Base-by-base conservation (phyloP, 345 rosid genomes). In the Gossypium australe region DNA sequence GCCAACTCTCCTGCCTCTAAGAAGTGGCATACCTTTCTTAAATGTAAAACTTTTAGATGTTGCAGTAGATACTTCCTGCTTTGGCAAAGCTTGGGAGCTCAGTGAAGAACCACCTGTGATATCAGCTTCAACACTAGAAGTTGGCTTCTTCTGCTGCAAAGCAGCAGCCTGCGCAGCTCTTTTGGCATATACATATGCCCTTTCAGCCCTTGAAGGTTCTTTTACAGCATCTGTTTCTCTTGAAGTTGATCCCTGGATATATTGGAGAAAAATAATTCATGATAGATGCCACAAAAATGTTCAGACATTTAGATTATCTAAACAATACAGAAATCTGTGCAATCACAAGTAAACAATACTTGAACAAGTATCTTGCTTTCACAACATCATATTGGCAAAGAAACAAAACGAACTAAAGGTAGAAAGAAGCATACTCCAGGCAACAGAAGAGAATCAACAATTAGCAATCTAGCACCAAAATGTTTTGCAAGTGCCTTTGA, bases 111-210 rank as follows among this genome's bases (percentile, higher is more conserved):
- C 93, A 75, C 99, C 97, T 14, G 90, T 90, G 59, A 93, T 93
- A 80, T 89, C 97, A 75, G 97, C 98, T 72, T 96, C 98, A 34
- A 91, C 97, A 76, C 98, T 96, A 56, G 98, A 96, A 78, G 94
- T 86, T 76, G 97, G 94, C 78, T 87, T 90, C 86, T 86, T 93
- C 63, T 87, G 90, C 47, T 87, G 97, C 79, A 85, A 75, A 58
- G 85, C 80, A 77, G 81, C 80, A 81, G 90, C 80, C 60, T 89
- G 91, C 70, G 90, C 81, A 51, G 84, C 84, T 67, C 92, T 80
- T 67, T 92, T 96, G 43, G 93, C 86, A 80, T 87, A 87, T 67
- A 83, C 78, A 56, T 90, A 82, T 34, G 82, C 80, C 79, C 87
- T 93, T 78, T 96, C 98, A 52, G 91, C 82, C 81, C 86, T 89